A percentile compares a stretch with the other conserved stretches of the same genome.
phyloP scores from a whole-genome alignment of 2,329 filamentous ascomycete species.

The Penicillium nordicum region DNA sequence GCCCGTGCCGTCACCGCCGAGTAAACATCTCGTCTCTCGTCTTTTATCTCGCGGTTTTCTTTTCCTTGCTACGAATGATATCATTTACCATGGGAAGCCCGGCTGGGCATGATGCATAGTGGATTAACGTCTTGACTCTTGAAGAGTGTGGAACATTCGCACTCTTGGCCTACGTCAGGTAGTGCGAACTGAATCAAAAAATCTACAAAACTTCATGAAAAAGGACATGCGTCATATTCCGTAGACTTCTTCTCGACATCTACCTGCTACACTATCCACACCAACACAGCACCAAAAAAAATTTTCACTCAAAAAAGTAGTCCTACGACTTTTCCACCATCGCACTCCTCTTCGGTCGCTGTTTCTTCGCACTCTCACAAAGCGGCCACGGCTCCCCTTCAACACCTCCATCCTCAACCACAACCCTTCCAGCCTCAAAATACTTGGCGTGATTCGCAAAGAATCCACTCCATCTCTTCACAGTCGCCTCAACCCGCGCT shows the following conservation, averaged over 20 bases:
- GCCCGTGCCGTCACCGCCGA: constrained; percentile 46
- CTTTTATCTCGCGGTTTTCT: constrained; percentile 36
- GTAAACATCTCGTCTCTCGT: constrained; percentile 37
- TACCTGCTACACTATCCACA: neutral
- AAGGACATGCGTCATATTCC: constrained; percentile 4
- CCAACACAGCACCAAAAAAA: neutral
- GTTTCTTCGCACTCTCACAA: constrained; percentile 68
- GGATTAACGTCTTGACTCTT: constrained; percentile 30
- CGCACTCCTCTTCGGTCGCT: constrained; percentile 54
- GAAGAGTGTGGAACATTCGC: constrained; percentile 31
- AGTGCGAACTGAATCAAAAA: constrained; percentile 34
- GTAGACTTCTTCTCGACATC: constrained; percentile 3
- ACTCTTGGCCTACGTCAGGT: constrained; percentile 32
- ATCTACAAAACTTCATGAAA: constrained; percentile 28
- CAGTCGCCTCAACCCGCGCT: constrained; percentile 61
- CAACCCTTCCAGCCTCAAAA: constrained; percentile 66
- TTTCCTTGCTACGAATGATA: constrained; percentile 40
- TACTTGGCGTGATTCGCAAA: constrained; percentile 80
- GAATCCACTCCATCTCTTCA: constrained; percentile 80
- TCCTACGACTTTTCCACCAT: constrained; percentile 19
- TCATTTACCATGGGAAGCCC: constrained; percentile 36
- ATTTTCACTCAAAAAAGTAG: neutral
- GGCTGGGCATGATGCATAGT: constrained; percentile 39
- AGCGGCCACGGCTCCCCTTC: constrained; percentile 54
- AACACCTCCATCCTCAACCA: constrained; percentile 53